phyloP scores from a whole-genome alignment of 2,329 filamentous ascomycete species.

The Alternaria conjuncta region DNA sequence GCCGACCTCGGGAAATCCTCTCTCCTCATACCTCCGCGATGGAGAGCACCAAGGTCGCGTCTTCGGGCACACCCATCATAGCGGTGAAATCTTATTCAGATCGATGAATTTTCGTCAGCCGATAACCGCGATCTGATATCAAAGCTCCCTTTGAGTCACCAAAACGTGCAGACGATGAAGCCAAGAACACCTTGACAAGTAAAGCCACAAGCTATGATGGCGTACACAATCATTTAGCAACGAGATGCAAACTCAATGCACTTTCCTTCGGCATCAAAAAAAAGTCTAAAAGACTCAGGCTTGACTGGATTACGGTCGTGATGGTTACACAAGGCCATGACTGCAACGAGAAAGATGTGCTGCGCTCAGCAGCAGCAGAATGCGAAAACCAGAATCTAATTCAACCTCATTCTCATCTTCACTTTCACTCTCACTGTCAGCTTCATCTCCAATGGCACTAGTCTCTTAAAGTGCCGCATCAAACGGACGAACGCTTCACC shows the following conservation, averaged over 20 bases:
- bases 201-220: background rate
- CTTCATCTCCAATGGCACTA: background rate
- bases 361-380: too few relatives aligned
- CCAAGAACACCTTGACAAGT: too few relatives aligned
- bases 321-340: background rate
- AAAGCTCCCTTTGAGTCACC: background rate
- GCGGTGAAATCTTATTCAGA: rapidly evolving
- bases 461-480: background rate
- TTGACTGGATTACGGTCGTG: rapidly evolving
- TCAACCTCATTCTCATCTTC: background rate
- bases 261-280: background rate
- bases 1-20: background rate
- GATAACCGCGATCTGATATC: background rate
- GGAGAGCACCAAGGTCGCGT: background rate
- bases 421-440: background rate
- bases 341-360: background rate
- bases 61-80: background rate
- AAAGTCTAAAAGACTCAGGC: background rate
- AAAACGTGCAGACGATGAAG: background rate
- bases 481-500: background rate
- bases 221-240: background rate
- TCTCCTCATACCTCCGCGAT: background rate
- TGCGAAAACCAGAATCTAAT: background rate
- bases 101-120: background rate
- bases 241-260: background rate